Evolutionary conservation across 495 filamentous ascomycete species (phyloP), one percentile per base, ranked within the genome.

Genomic region (Cercophora scortea): DNA sequence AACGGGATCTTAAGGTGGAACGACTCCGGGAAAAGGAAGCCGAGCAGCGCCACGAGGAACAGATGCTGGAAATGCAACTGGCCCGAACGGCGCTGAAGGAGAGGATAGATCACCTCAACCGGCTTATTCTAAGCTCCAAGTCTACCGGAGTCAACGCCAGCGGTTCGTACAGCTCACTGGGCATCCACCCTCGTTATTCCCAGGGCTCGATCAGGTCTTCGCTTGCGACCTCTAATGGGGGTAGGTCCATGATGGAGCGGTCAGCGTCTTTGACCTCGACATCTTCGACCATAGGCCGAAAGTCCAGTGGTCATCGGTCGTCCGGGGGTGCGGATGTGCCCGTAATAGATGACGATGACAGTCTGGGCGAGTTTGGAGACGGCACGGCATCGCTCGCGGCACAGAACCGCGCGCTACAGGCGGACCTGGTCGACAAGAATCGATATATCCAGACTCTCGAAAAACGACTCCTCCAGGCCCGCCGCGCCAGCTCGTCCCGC

Each of bases 11-110:
- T 12, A 69, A 76, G 55, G 82, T 87, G 63, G 82, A 88, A 57
- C 75, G 83, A 51, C 82, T 87, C 51, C 77, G 84, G 34, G 89
- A 96, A 67, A 85, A 86, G 53, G 85, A 93, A 66, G 84, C 86
- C 32, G 83, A 89, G 61, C 77, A 84, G 49, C 85, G 93, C 33
- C 94, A 96, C 61, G 90, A 94, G 60, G 93, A 98, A 64, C 93
- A 98, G 65, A 90, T 98, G 77, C 76, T 97, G 42, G 93, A 97
- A 66, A 98, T 98, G 84, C 93, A 98, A 65, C 78, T 98, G 32
- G 93, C 93, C 12, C 81, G 94, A 25, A 98, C 92, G 2, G 94
- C 94, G 6, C 70, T 98, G 46, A 97, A 98, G 61, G 92, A 97
- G 69, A 84, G 93, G 32, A 98, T 98, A 56, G 91, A 96, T 69